phyloP scores from a whole-genome alignment of 164 flowering plant species.

The Magnolia officinalis region DNA sequence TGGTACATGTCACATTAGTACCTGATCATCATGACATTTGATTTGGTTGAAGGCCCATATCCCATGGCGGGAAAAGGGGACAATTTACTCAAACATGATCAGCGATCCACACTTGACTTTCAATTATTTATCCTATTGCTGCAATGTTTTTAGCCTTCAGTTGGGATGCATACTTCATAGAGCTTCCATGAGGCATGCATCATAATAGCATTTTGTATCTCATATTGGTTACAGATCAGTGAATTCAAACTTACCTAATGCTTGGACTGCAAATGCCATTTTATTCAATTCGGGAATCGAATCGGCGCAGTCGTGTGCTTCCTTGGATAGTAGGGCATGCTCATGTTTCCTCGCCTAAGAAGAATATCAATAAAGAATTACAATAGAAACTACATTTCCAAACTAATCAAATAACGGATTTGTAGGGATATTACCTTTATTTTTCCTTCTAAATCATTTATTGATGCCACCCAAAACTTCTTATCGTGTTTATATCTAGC shows the following conservation, averaged over 20 bases:
- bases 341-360: constrained; percentile 59
- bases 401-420: neutral
- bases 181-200: neutral
- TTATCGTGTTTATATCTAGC: constrained; percentile 56
- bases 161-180: neutral
- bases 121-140: no score
- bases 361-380: neutral
- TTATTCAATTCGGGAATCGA: constrained; percentile 74
- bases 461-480: constrained; percentile 47
- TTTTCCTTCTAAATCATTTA: constrained; percentile 47
- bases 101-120: no score
- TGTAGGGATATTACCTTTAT: constrained; percentile 42
- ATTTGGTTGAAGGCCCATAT: neutral
- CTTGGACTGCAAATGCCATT: constrained; percentile 73
- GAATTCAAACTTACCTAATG: constrained; percentile 48
- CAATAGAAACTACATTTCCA: neutral
- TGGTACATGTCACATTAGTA: neutral
- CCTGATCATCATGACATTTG: neutral
- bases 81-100: no score
- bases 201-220: neutral
- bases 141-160: no score
- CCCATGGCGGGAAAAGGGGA: no score
- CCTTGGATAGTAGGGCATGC: constrained; percentile 53
- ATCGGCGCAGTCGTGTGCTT: constrained; percentile 79
- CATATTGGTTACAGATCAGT: neutral